Conservation (phyloP, 2,329 filamentous ascomycete species). For the Apiospora arundinis region DNA sequence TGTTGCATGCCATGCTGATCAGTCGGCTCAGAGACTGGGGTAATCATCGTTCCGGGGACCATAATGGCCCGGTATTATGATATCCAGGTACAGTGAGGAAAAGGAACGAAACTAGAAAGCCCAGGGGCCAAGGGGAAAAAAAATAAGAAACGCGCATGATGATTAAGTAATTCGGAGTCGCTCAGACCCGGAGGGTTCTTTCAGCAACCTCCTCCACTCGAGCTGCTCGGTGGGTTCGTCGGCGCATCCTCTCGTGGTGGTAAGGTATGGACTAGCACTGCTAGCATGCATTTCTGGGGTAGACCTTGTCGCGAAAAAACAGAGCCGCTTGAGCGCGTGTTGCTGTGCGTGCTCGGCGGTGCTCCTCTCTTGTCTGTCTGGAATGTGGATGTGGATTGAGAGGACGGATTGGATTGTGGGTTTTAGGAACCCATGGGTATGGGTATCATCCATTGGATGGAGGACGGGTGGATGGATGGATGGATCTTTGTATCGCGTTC, state of each 20-base stretch:
- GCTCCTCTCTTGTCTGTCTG: neutral
- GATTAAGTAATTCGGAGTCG: conserved; percentile 3
- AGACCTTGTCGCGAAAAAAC: neutral
- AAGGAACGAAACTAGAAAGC: neutral
- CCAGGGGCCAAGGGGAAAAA: neutral
- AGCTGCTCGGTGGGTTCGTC: neutral
- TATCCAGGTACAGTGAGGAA: neutral
- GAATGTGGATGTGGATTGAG: neutral
- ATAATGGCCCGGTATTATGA: neutral
- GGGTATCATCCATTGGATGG: neutral
- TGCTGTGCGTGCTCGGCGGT: neutral
- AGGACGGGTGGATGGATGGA: neutral
- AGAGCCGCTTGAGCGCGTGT: neutral
- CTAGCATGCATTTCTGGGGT: neutral
- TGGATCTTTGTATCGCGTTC: conserved; percentile 7
- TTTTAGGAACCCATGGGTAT: neutral
- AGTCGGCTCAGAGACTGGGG: neutral
- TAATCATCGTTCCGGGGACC: neutral
- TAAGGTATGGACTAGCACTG: neutral
- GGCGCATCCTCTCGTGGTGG: neutral
- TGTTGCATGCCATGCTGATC: conserved; percentile 4
- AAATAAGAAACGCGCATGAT: neutral
- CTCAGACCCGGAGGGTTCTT: neutral
- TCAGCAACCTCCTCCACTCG: neutral
- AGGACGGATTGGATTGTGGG: neutral